Evolutionary conservation across 176 grass and related monocot genomes (phyloP).

Genomic region (Carex parvula): DNA sequence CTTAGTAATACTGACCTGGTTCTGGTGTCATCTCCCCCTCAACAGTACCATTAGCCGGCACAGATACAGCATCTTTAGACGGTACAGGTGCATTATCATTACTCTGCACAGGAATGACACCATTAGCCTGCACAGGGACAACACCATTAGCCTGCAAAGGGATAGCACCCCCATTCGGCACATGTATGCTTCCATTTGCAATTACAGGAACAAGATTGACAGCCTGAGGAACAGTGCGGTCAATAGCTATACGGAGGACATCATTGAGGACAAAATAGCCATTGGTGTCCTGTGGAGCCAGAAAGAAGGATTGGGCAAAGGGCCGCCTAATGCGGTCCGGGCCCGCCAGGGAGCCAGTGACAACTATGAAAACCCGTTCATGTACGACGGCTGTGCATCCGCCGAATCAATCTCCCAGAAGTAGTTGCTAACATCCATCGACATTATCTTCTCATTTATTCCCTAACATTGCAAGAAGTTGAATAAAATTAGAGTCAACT

Average conservation of each 20-base stretch:
- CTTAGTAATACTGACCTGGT: constrained; percentile 33
- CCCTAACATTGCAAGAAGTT: constrained; percentile 39
- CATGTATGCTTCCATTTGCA: constrained; percentile 40
- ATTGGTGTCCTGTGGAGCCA: constrained; percentile 86
- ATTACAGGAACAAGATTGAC: constrained; percentile 28
- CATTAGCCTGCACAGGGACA: constrained; percentile 21
- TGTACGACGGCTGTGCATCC: constrained; percentile 67
- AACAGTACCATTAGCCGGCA: neutral
- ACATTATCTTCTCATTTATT: constrained; percentile 73
- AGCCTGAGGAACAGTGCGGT: constrained; percentile 31
- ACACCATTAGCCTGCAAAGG: constrained; percentile 28
- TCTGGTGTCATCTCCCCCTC: constrained; percentile 10
- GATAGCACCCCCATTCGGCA: constrained; percentile 32
- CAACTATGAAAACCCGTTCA: constrained; percentile 68
- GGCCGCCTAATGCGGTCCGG: constrained; percentile 39
- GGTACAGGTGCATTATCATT: constrained; percentile 22
- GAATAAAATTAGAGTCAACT: neutral
- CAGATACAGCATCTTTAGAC: neutral
- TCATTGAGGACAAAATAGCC: constrained; percentile 91
- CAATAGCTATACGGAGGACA: constrained; percentile 62
- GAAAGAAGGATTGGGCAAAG: constrained; percentile 87
- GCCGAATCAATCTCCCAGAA: constrained; percentile 85
- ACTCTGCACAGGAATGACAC: neutral
- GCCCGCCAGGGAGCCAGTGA: constrained; percentile 68
- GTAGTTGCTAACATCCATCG: constrained; percentile 62